Evolutionary conservation across 345 rosid species (phyloP), one percentile per base, ranked within the genome.

Genomic region (Hevea brasiliensis): DNA sequence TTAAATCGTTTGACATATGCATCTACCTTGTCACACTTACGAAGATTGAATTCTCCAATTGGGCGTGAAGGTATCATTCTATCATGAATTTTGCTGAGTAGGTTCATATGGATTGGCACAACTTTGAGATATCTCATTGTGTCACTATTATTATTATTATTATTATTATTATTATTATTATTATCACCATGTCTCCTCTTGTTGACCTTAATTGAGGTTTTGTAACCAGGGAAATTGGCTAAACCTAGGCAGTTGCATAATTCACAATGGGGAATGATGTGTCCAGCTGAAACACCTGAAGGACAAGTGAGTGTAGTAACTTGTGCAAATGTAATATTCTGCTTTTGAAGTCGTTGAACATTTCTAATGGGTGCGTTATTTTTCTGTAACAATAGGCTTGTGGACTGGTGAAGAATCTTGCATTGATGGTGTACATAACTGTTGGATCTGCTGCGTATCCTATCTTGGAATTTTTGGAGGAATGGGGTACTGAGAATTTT

Each of bases 181-280:
- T 26, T 57, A 37, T 4, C 55, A n/a, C n/a, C n/a, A n/a, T n/a
- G n/a, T 14, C 40, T 10, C 64, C 68, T 29, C 61, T 45, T 72
- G 60, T 40, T 65, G 68, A 68, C 41, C 64, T 59, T 29, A 61
- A 79, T 61, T 37, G 64, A 64, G 54, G 51, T 47, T 81, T 70
- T 40, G 73, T 71, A 61, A 72, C 51, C 83, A 95, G 99, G 99
- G 56, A 95, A 95, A 84, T 82, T 95, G 91, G 96, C 99, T 24
- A 95, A 95, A 79, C 99, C 99, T 24, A 86, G 99, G 79, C 98
- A 95, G 76, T 85, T 95, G 84, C 99, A 95, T 82, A 95, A 95
- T 83, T 95, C 99, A 71, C 99, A 95, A 70, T 95, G 99, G 99
- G 99, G 98, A 76, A 95, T 95, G 98, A 95, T 95, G 99, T 95